Evolutionary conservation across 495 filamentous ascomycete species (phyloP).

Genomic region (Lasiosphaeris hirsuta): DNA sequence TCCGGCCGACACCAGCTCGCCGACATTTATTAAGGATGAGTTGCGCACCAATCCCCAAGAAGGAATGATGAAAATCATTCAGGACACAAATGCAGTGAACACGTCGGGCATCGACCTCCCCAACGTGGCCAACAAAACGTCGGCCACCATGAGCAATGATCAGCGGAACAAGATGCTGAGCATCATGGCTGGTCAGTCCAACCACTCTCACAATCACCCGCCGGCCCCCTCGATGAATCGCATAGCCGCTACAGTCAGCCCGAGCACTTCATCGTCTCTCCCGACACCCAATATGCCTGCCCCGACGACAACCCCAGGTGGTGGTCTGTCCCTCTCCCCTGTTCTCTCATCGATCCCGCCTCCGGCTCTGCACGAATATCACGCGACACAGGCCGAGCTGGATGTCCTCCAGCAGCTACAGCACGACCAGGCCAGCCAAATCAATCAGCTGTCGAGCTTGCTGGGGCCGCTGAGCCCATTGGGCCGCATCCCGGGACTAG

Average conservation of each 20-base stretch:
- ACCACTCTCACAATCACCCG: neutral
- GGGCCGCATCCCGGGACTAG: constrained; percentile 68
- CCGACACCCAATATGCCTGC: constrained; percentile 23
- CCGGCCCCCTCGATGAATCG: too few species aligned
- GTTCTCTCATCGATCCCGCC: constrained; percentile 57
- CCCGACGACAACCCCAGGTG: constrained; percentile 24
- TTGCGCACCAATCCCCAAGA: constrained; percentile 54
- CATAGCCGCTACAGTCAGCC: neutral
- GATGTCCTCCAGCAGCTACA: constrained; percentile 71
- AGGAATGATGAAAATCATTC: constrained; percentile 85
- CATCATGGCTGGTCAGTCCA: constrained; percentile 58
- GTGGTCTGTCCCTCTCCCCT: constrained; percentile 16
- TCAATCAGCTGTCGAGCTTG: constrained; percentile 65
- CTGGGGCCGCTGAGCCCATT: constrained; percentile 76
- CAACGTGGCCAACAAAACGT: constrained; percentile 68
- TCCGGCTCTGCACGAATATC: constrained; percentile 56
- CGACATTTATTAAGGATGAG: constrained; percentile 44
- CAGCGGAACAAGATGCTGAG: constrained; percentile 77
- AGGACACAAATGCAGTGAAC: constrained; percentile 67
- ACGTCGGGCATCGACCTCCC: constrained; percentile 62
- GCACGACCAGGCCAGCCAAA: constrained; percentile 64
- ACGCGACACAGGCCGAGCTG: constrained; percentile 65
- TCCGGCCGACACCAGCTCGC: constrained; percentile 35
- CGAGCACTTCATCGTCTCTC: constrained; percentile 3
- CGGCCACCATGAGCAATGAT: constrained; percentile 66